These are phyloP conservation scores for Pythium aphanidermatum DNA, from an alignment of 352 stramenopile genomes.

Conservation along the genomic window DNA sequence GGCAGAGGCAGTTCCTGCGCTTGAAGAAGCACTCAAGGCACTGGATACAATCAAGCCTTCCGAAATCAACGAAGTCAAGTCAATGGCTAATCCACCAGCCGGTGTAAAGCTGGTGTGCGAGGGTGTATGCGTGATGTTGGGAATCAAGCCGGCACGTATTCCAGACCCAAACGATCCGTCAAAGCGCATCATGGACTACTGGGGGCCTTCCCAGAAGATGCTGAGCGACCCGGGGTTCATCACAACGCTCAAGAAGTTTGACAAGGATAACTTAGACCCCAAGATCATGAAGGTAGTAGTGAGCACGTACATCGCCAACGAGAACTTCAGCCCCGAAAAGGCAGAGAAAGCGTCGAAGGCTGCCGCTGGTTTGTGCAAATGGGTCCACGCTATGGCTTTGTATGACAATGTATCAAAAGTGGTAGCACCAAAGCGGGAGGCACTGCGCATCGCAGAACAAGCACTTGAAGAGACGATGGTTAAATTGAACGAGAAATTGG, in stretches of 20 bases:
- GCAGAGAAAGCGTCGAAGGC: slow-evolving; percentile 92
- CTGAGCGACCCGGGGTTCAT: slow-evolving; percentile 91
- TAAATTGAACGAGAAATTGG: slow-evolving; percentile 88
- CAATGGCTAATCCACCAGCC: slow-evolving; percentile 89
- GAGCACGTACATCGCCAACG: slow-evolving; percentile 88
- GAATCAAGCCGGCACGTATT: slow-evolving; percentile 90
- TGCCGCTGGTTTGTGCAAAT: slow-evolving; percentile 90
- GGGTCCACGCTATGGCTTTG: slow-evolving; percentile 90
- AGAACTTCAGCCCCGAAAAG: slow-evolving; percentile 90
- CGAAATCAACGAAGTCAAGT: slow-evolving; percentile 93
- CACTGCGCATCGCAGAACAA: slow-evolving; percentile 74
- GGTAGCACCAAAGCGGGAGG: slow-evolving; percentile 90
- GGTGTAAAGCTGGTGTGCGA: slow-evolving; percentile 93
- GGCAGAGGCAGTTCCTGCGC: slow-evolving; percentile 89
- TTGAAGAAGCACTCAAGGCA: slow-evolving; percentile 91
- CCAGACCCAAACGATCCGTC: slow-evolving; percentile 88
- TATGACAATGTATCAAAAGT: slow-evolving; percentile 94
- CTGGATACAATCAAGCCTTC: slow-evolving; percentile 90
- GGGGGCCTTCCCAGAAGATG: slow-evolving; percentile 92
- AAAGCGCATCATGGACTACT: slow-evolving; percentile 95
- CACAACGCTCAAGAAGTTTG: slow-evolving; percentile 87
- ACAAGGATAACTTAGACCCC: slow-evolving; percentile 84
- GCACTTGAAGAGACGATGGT: slow-evolving; percentile 86
- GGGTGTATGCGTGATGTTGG: slow-evolving; percentile 93
- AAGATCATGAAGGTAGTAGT: slow-evolving; percentile 88